A percentile compares a stretch with the other conserved stretches of the same genome.
Evolutionary conservation across 306 rosid genomes (phyloP).

Genomic region (Dryas alaskensis): DNA sequence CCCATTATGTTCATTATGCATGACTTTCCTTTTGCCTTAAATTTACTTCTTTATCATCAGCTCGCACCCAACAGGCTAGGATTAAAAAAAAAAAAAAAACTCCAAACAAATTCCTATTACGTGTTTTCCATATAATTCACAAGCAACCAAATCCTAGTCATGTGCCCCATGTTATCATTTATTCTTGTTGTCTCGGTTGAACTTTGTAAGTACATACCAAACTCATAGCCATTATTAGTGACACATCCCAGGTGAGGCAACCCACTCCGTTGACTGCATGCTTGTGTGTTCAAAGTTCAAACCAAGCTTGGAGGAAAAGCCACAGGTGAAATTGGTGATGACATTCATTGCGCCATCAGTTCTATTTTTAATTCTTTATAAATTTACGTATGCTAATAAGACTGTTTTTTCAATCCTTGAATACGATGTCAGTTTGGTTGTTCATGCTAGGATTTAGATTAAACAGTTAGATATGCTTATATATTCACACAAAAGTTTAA

Average conservation of each 20-base stretch:
- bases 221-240: conserved; percentile 18
- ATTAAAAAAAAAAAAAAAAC: no score
- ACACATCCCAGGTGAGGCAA: conserved; percentile 26
- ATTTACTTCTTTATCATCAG: conserved; percentile 17
- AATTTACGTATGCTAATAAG: no score
- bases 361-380: background rate
- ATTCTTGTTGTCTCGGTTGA: conserved; percentile 12
- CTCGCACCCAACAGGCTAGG: background rate
- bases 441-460: no score
- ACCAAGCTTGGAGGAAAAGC: conserved; percentile 18
- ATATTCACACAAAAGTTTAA: no score
- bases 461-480: no score
- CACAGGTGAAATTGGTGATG: conserved; percentile 2
- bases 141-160: background rate
- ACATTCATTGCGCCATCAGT: conserved; percentile 3
- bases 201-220: conserved; percentile 13
- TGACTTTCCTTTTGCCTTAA: conserved; percentile 1
- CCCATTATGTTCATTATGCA: background rate
- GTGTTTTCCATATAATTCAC: conserved; percentile 11
- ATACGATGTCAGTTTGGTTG: no score
- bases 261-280: conserved; percentile 33
- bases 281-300: conserved; percentile 11
- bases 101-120: background rate
- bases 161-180: background rate
- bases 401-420: no score